Percentiles rank a stretch among this genome's conserved stretches.
phyloP scores from a whole-genome alignment of 208 protist species.

The Acanthamoeba triangularis region DNA sequence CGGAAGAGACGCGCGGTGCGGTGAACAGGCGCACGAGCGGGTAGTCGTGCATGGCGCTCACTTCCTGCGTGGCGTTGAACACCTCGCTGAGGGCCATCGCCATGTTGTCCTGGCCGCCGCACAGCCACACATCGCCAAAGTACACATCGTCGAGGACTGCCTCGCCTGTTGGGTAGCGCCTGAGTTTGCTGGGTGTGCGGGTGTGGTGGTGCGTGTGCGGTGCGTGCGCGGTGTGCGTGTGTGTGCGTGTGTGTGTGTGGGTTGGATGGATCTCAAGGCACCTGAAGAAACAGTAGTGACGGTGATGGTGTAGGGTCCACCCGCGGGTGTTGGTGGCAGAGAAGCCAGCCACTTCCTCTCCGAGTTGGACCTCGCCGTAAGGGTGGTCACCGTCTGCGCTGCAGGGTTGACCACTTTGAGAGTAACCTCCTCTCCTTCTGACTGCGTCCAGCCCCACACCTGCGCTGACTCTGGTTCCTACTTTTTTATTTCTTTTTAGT shows the following conservation, averaged over 20 bases:
- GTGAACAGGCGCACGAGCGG: not conserved
- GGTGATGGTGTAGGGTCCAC: not conserved
- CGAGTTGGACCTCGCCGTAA: not conserved
- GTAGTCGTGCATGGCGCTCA: not conserved
- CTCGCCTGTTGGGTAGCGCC: not conserved
- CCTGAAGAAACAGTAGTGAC: not conserved
- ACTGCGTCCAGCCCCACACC: not conserved
- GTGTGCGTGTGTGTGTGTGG: not conserved
- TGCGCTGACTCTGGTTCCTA: not conserved
- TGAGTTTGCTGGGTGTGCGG: too few relatives aligned
- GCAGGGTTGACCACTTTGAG: not conserved
- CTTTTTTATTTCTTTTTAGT: not conserved
- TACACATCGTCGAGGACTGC: not conserved
- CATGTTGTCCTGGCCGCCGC: not conserved
- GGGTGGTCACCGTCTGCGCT: not conserved
- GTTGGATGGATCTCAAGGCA: not conserved
- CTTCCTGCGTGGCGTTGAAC: not conserved
- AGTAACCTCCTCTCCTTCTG: not conserved
- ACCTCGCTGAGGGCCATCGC: not conserved
- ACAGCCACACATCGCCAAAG: conserved; percentile 40
- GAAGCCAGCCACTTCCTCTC: not conserved
- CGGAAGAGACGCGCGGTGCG: too few relatives aligned
- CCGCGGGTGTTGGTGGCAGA: not conserved
- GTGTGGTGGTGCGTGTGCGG: not conserved
- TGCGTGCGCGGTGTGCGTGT: not conserved